phyloP scores from a whole-genome alignment of 2,329 filamentous ascomycete species.

The Fusarium anguioides region DNA sequence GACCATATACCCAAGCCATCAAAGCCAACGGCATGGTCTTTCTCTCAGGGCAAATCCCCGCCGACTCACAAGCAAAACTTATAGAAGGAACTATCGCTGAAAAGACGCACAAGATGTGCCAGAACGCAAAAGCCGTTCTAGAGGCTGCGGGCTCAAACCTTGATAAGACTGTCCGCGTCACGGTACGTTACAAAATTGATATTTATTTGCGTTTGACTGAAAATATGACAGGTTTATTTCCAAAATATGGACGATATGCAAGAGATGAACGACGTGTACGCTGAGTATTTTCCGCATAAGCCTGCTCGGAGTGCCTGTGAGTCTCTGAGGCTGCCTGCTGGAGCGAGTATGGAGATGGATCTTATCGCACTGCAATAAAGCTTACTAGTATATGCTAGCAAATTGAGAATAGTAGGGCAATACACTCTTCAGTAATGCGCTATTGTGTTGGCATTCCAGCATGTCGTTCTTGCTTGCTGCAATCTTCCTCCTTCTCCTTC shows the following conservation, averaged over 20 bases:
- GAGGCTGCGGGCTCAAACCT: constrained; percentile 73
- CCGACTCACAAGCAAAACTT: constrained; percentile 66
- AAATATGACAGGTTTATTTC: constrained; percentile 11
- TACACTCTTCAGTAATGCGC: too few relatives aligned
- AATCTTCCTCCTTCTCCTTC: background rate
- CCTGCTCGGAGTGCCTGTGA: constrained; percentile 27
- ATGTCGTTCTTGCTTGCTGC: background rate
- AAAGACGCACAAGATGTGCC: constrained; percentile 38
- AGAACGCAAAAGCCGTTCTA: constrained; percentile 74
- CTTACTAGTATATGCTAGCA: too few relatives aligned
- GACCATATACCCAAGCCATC: constrained; percentile 34
- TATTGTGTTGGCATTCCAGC: too few relatives aligned
- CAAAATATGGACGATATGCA: constrained; percentile 21
- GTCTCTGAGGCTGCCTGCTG: constrained; percentile 23
- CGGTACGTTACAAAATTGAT: constrained; percentile 7
- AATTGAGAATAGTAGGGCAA: too few relatives aligned
- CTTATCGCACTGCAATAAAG: constrained; percentile 22
- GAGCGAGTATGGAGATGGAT: constrained; percentile 29
- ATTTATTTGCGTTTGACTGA: background rate
- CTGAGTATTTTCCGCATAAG: constrained; percentile 30
- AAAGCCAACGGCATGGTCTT: constrained; percentile 65
- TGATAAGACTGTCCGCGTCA: constrained; percentile 75
- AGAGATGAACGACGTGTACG: constrained; percentile 34
- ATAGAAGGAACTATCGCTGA: constrained; percentile 67
- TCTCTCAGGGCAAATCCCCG: constrained; percentile 76